Evolutionary conservation across 2,329 filamentous ascomycete genomes (phyloP).

Genomic region (Fusarium penzigii): DNA sequence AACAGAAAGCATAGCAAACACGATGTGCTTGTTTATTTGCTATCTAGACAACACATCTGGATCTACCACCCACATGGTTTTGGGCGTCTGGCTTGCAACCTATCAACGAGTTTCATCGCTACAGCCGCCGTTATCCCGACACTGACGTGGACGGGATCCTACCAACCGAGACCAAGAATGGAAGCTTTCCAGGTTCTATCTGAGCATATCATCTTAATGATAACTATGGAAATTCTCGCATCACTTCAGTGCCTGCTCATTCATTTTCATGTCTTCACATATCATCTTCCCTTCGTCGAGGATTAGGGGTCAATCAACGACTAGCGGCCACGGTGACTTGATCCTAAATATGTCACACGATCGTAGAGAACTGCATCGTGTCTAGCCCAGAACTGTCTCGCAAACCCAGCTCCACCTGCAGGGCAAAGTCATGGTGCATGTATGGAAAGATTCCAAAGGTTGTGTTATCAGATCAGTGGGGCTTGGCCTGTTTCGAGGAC

Average conservation of each 20-base stretch:
- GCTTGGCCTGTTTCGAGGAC: slow-evolving; percentile 3
- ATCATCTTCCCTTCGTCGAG: no score
- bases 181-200: not conserved
- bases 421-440: not conserved
- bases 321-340: slow-evolving; percentile 17
- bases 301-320: slow-evolving; percentile 12
- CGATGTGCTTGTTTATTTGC: no score
- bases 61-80: not conserved
- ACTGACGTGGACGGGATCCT: not conserved
- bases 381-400: not conserved
- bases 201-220: no score
- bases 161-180: no score
- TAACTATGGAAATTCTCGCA: no score
- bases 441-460: not conserved
- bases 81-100: not conserved
- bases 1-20: no score
- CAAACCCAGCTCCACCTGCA: not conserved
- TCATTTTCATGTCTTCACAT: no score
- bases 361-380: slow-evolving; percentile 3
- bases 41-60: not conserved
- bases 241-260: no score
- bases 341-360: slow-evolving; percentile 19
- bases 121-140: not conserved
- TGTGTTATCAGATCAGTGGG: slow-evolving; percentile 18
- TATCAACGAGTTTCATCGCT: not conserved